Evolutionary conservation across 2,329 filamentous ascomycete genomes (phyloP).

Genomic region (Aureobasidium zeae): DNA sequence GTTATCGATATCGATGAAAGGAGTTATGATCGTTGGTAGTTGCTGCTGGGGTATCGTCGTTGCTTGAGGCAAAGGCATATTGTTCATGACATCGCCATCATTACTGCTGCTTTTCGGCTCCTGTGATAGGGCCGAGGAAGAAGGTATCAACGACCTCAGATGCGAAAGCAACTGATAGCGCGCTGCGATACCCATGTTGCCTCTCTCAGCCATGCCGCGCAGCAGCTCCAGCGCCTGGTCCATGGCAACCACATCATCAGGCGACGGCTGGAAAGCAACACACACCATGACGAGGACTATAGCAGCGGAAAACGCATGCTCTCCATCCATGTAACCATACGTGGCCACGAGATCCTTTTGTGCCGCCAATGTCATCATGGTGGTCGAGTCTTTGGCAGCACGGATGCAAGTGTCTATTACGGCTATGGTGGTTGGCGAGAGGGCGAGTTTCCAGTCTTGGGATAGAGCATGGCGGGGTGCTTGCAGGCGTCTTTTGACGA

Average conservation of each 20-base stretch:
- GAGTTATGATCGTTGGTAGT: too few species aligned
- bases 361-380: slow-evolving; percentile 41
- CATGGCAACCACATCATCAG: slow-evolving; percentile 38
- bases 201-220: slow-evolving; percentile 43
- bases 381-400: slow-evolving; percentile 41
- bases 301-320: slow-evolving; percentile 47
- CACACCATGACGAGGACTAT: slow-evolving; percentile 48
- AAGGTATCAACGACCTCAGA: slow-evolving; percentile 24
- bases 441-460: slow-evolving; percentile 39
- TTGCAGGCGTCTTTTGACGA: slow-evolving; percentile 42
- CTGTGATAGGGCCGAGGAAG: neutral
- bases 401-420: slow-evolving; percentile 46
- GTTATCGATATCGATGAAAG: slow-evolving; percentile 1
- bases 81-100: too few species aligned
- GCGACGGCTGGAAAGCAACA: slow-evolving; percentile 41
- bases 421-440: slow-evolving; percentile 40
- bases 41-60: neutral
- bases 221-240: slow-evolving; percentile 40
- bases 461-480: slow-evolving; percentile 21
- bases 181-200: slow-evolving; percentile 42
- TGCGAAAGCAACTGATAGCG: slow-evolving; percentile 33
- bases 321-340: slow-evolving; percentile 50
- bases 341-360: slow-evolving; percentile 46
- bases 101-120: too few species aligned
- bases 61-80: neutral